Conservation (phyloP, 129 eudicot genomes). For the Chrysanthemum lavandulifolium region DNA sequence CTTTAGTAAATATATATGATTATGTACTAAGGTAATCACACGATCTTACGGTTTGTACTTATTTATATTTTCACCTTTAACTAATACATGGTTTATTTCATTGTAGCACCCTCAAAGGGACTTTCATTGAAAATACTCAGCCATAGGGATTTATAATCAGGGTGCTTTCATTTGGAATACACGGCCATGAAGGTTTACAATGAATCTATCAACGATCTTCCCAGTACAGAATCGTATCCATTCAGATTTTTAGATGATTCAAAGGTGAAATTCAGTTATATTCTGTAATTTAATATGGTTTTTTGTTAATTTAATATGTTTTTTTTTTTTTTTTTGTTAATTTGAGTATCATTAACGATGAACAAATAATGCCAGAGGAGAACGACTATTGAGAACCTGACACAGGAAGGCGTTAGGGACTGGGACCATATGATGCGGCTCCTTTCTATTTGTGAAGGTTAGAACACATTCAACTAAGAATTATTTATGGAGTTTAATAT, state of each 20-base stretch:
- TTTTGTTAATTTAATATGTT: too few species aligned
- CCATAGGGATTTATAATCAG: conserved; percentile 77
- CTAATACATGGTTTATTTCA: conserved; percentile 21
- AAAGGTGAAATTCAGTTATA: conserved; percentile 50
- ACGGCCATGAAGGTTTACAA: neutral
- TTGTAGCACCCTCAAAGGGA: conserved; percentile 85
- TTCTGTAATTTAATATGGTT: neutral
- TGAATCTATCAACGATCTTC: conserved; percentile 90
- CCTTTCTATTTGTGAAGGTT: conserved; percentile 91
- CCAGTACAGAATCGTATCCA: conserved; percentile 61
- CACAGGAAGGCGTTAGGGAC: conserved; percentile 77
- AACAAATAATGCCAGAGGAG: conserved; percentile 61
- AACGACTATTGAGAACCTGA: conserved; percentile 83
- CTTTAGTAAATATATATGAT: conserved; percentile 80
- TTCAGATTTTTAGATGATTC: conserved; percentile 95
- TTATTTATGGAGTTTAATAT: too few species aligned
- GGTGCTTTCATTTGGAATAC: too few species aligned
- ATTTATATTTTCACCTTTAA: neutral
- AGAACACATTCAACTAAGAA: conserved; percentile 1
- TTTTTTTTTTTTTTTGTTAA: conserved; percentile 3
- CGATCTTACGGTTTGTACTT: conserved; percentile 17
- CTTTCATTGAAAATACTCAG: conserved; percentile 77
- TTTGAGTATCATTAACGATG: conserved; percentile 2
- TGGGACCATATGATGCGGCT: conserved; percentile 81
- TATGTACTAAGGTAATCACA: conserved; percentile 69